These are phyloP conservation scores for Rhizopogon roseolus DNA, from an alignment of 768 basidiomycete species.

Conservation along the genomic window DNA sequence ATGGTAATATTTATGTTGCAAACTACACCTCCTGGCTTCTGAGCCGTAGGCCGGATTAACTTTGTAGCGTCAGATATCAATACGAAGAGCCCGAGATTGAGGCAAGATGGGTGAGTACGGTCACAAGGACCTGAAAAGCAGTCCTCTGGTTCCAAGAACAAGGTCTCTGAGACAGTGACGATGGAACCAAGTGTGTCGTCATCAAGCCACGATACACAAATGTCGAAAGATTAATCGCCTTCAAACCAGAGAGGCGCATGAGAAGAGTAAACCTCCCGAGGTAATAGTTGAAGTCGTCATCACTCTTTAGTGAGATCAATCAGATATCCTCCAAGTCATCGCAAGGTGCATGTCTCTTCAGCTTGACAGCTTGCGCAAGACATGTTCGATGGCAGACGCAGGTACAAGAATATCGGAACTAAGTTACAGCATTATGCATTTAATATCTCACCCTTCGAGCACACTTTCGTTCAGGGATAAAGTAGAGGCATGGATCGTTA, in stretches of 20 bases:
- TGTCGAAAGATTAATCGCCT: not conserved
- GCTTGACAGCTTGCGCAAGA: no score
- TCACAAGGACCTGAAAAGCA: no score
- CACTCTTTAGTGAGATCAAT: no score
- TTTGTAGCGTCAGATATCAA: no score
- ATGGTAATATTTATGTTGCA: not conserved
- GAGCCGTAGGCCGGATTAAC: no score
- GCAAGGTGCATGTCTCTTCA: no score
- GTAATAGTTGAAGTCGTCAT: no score
- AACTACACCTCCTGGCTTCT: not conserved
- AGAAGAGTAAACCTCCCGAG: not conserved
- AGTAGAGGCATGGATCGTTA: not conserved
- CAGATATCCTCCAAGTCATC: no score
- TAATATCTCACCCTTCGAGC: not conserved
- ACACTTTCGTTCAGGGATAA: not conserved
- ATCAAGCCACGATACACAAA: not conserved
- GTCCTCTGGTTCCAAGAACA: not conserved
- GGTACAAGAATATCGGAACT: no score
- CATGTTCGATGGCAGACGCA: no score
- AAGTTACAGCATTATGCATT: not conserved
- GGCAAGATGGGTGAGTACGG: no score
- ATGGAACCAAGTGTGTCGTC: not conserved
- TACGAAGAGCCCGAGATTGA: no score
- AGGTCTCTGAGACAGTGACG: not conserved
- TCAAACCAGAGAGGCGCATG: not conserved